Conservation (phyloP, 129 eudicot species). For the Pseudognaphalium luteoalbum region DNA sequence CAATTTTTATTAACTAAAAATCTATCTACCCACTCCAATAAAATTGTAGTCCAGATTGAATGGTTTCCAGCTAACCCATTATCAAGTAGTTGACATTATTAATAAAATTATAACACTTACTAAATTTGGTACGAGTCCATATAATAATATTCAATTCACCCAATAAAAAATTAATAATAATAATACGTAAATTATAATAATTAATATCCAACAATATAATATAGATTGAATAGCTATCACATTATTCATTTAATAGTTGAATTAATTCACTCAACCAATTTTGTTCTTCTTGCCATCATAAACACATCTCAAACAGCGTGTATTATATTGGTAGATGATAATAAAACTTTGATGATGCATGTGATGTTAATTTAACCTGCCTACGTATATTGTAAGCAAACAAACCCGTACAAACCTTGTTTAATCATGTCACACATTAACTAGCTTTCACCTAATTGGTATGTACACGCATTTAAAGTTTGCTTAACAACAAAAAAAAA, state of each 20-base stretch:
- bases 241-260: neutral
- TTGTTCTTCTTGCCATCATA: neutral
- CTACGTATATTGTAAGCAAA: slow-evolving; percentile 3
- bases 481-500: too few relatives aligned
- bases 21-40: neutral
- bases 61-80: slow-evolving; percentile 16
- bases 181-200: too few relatives aligned
- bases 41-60: neutral
- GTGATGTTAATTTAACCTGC: neutral
- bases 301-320: neutral
- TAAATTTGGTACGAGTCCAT: neutral
- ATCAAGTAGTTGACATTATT: slow-evolving; percentile 20
- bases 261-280: neutral
- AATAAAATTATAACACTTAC: slow-evolving; percentile 13
- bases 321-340: neutral
- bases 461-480: slow-evolving; percentile 11
- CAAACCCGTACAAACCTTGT: neutral
- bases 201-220: neutral
- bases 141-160: neutral
- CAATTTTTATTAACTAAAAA: neutral
- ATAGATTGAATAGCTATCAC: neutral
- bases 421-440: slow-evolving; percentile 19
- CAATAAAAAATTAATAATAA: neutral
- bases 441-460: slow-evolving; percentile 21
- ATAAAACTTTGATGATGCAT: neutral